These are phyloP conservation scores for Pichia sporocuriosa DNA, from an alignment of 805 yeast species.

Conservation along the genomic window DNA sequence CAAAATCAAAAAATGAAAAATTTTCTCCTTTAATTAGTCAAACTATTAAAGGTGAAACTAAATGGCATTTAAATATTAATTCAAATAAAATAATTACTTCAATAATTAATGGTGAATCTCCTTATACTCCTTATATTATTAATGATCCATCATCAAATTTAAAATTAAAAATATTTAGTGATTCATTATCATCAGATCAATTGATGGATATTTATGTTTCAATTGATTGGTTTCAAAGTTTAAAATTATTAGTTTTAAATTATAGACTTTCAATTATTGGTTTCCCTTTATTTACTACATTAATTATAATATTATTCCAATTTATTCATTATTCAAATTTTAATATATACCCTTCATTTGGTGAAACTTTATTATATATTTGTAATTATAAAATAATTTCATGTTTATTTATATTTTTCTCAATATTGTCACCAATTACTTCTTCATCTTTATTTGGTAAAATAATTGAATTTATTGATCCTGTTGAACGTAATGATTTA, in stretches of 20 bases:
- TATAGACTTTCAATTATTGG: constrained; percentile 72
- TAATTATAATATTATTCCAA: constrained; percentile 50
- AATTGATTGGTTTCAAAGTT: constrained; percentile 51
- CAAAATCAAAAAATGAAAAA: constrained; percentile 21
- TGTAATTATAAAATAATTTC: constrained; percentile 27
- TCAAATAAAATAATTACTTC: constrained; percentile 34
- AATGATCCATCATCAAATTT: constrained; percentile 23
- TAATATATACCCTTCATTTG: constrained; percentile 37
- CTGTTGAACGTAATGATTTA: constrained; percentile 42
- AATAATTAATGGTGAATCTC: constrained; percentile 59
- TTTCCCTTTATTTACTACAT: constrained; percentile 56
- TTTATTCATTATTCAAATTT: constrained; percentile 36
- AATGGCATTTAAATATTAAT: constrained; percentile 61
- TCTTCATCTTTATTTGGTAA: constrained; percentile 33
- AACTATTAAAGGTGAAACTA: constrained; percentile 60
- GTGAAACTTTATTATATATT: constrained; percentile 38
- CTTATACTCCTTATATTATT: constrained; percentile 33
- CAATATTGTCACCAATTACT: constrained; percentile 35
- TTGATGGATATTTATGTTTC: constrained; percentile 35
- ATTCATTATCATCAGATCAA: constrained; percentile 29
- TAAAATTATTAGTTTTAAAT: constrained; percentile 64
- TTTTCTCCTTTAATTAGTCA: constrained; percentile 68
- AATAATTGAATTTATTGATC: constrained; percentile 36
- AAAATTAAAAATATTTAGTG: constrained; percentile 44
- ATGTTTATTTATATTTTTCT: constrained; percentile 21